Evolutionary conservation across 768 basidiomycete species (phyloP).

Genomic region (Lentinula detonsa): DNA sequence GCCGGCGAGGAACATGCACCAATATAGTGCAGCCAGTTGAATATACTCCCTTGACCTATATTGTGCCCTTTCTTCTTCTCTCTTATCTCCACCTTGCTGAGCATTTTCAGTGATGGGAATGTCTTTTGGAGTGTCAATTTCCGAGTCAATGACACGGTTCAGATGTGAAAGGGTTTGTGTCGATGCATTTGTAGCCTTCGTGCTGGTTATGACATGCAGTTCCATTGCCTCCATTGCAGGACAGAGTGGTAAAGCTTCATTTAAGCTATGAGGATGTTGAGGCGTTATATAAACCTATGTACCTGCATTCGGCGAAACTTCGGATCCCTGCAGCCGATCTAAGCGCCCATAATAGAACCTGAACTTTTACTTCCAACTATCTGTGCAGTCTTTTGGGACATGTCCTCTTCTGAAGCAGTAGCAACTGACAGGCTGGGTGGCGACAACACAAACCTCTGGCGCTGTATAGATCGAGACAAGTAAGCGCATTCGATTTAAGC

Average conservation of each 20-base stretch:
- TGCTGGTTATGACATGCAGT: not conserved
- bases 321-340: not conserved
- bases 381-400: not conserved
- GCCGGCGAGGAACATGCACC: constrained; percentile 54
- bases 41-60: constrained; percentile 16
- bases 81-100: no score
- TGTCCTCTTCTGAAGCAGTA: constrained; percentile 29
- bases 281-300: not conserved
- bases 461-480: constrained; percentile 63
- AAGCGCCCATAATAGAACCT: not conserved
- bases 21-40: constrained; percentile 53
- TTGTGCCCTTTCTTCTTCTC: not conserved
- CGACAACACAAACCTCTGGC: constrained; percentile 51
- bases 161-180: not conserved
- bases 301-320: not conserved
- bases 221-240: not conserved
- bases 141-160: not conserved
- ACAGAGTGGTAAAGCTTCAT: not conserved
- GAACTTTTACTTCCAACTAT: not conserved
- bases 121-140: not conserved
- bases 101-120: not conserved
- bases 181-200: not conserved
- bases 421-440: constrained; percentile 38
- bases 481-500: constrained; percentile 26
- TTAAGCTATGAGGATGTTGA: not conserved